Conservation (phyloP, 2,329 filamentous ascomycete genomes). For the Botrytis hyacinthi region DNA sequence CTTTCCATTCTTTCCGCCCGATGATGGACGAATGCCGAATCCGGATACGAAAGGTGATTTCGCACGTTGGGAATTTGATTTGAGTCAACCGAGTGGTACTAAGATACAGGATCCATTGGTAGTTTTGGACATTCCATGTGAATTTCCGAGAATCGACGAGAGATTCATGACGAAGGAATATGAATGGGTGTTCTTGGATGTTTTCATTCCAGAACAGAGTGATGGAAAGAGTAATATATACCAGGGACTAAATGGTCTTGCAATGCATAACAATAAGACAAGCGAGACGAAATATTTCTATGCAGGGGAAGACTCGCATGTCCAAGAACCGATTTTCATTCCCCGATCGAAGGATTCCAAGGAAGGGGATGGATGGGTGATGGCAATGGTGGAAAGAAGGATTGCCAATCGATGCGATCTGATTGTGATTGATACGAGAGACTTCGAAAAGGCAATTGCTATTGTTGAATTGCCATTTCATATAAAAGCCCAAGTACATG, state of each 20-base stretch:
- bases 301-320: slow-evolving; percentile 43
- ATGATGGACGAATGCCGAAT: slow-evolving; percentile 35
- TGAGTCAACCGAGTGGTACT: slow-evolving; percentile 31
- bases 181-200: slow-evolving; percentile 42
- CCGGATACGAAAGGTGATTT: slow-evolving; percentile 43
- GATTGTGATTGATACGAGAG: slow-evolving; percentile 40
- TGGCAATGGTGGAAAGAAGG: slow-evolving; percentile 38
- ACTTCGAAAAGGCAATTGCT: slow-evolving; percentile 38
- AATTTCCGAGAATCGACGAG: slow-evolving; percentile 48
- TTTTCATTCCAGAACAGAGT: slow-evolving; percentile 39
- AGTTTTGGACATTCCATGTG: slow-evolving; percentile 42
- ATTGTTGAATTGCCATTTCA: slow-evolving; percentile 38
- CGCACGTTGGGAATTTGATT: slow-evolving; percentile 43
- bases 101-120: slow-evolving; percentile 37
- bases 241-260: slow-evolving; percentile 23
- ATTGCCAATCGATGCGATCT: slow-evolving; percentile 38
- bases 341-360: slow-evolving; percentile 41
- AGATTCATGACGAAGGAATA: slow-evolving; percentile 43
- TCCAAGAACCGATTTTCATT: slow-evolving; percentile 55
- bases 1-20: slow-evolving; percentile 38
- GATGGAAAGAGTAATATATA: slow-evolving; percentile 39
- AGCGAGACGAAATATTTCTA: slow-evolving; percentile 38
- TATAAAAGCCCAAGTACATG: slow-evolving; percentile 27
- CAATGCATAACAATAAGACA: slow-evolving; percentile 20
- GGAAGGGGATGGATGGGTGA: slow-evolving; percentile 38